Percentiles rank a stretch among this genome's conserved stretches.
phyloP scores from a whole-genome alignment of 495 filamentous ascomycete genomes.

The Lasiosphaeriaceae sp. region DNA sequence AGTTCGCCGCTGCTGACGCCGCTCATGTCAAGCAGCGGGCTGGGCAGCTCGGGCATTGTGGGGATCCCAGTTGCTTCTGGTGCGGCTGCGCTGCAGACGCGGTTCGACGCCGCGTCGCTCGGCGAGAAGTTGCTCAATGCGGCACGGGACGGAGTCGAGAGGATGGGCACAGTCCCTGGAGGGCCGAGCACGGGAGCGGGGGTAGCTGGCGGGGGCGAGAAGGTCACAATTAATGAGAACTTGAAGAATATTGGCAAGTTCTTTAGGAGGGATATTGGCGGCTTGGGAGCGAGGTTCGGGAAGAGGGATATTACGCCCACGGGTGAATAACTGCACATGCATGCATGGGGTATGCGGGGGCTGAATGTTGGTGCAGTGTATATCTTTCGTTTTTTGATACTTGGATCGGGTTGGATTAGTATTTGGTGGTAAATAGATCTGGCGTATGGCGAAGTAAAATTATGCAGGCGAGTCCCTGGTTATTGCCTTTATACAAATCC shows the following conservation, averaged over 20 bases:
- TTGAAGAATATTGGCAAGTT: constrained; percentile 94
- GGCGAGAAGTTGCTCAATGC: constrained; percentile 74
- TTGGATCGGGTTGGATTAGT: too few relatives aligned
- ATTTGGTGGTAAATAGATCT: too few relatives aligned
- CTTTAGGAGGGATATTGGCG: constrained; percentile 83
- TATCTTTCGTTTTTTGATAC: too few relatives aligned
- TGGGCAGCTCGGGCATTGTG: constrained; percentile 33
- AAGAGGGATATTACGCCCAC: constrained; percentile 43
- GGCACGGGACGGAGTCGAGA: constrained; percentile 85
- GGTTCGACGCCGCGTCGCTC: constrained; percentile 75
- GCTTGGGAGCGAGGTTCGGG: constrained; percentile 70
- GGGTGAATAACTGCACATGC: constrained; percentile 3
- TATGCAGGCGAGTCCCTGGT: too few relatives aligned
- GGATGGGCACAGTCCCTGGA: constrained; percentile 59
- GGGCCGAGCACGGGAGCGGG: constrained; percentile 43
- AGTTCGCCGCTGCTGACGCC: constrained; percentile 60
- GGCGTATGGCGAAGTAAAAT: too few relatives aligned
- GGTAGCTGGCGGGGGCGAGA: constrained; percentile 62
- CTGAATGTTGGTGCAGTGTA: too few relatives aligned
- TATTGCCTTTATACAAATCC: too few relatives aligned
- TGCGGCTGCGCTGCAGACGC: constrained; percentile 49
- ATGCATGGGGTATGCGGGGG: background rate
- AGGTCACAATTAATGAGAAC: constrained; percentile 77
- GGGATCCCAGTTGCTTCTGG: constrained; percentile 22
- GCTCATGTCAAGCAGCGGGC: constrained; percentile 37